phyloP scores from a whole-genome alignment of 2,329 filamentous ascomycete genomes.

The Cytospora paraplurivora region DNA sequence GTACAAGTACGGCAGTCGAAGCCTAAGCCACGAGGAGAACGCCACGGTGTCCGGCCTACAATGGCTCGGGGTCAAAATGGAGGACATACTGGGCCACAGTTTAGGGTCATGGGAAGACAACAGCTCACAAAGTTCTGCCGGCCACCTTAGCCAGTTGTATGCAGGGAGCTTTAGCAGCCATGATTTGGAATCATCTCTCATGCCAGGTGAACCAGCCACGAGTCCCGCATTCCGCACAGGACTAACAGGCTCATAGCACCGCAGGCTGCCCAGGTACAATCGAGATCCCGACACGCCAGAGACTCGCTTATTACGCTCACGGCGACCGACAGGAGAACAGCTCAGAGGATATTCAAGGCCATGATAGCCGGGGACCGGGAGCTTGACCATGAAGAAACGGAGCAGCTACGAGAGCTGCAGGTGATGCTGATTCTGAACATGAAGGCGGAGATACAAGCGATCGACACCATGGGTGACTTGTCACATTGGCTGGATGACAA shows the following conservation, averaged over 20 bases:
- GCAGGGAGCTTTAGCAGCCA: conserved; percentile 28
- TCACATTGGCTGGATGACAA: conserved; percentile 52
- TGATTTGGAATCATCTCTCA: conserved; percentile 21
- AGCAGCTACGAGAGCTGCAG: conserved; percentile 62
- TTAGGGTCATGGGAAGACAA: neutral
- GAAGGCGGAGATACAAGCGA: conserved; percentile 77
- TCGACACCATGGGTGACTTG: conserved; percentile 59
- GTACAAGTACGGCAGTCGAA: conserved; percentile 70
- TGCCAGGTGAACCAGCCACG: conserved; percentile 21
- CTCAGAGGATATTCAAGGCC: conserved; percentile 53
- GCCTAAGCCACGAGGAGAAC: conserved; percentile 60
- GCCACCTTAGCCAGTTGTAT: conserved; percentile 23
- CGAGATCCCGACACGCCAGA: neutral
- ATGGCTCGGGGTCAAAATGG: conserved; percentile 65
- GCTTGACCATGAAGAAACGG: conserved; percentile 38
- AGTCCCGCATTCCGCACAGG: neutral
- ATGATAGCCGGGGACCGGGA: conserved; percentile 35
- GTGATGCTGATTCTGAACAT: conserved; percentile 72
- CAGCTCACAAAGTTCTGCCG: conserved; percentile 9
- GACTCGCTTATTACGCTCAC: conserved; percentile 47
- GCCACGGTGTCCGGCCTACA: conserved; percentile 52
- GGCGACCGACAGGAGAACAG: conserved; percentile 59
- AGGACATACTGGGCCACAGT: conserved; percentile 40
- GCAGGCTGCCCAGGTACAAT: neutral
- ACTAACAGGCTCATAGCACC: neutral